Conservation (phyloP, 140 eudicot species). For the Anethum foeniculum region DNA sequence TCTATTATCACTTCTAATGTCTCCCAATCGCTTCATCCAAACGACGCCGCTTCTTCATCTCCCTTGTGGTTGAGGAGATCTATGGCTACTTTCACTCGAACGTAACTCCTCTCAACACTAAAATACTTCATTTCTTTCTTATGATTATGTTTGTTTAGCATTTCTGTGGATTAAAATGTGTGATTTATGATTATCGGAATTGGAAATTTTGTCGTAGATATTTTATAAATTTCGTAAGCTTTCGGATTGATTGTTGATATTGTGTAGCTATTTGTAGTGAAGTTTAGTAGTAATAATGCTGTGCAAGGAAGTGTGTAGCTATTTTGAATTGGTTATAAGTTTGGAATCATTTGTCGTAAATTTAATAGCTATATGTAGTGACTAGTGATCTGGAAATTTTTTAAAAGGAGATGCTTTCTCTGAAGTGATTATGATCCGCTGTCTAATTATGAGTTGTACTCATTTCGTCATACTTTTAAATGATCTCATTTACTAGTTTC, state of each 20-base stretch:
- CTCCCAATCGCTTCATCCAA: slow-evolving; percentile 30
- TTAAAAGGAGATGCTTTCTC: too few relatives aligned
- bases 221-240: too few relatives aligned
- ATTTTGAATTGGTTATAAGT: too few relatives aligned
- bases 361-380: too few relatives aligned
- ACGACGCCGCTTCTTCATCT: slow-evolving; percentile 24
- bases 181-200: background rate
- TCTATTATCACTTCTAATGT: slow-evolving; percentile 29
- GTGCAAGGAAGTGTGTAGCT: background rate
- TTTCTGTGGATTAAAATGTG: background rate
- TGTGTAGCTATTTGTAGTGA: background rate
- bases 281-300: too few relatives aligned
- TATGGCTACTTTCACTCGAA: slow-evolving; percentile 14
- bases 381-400: too few relatives aligned
- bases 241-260: too few relatives aligned
- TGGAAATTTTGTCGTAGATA: too few relatives aligned
- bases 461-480: too few relatives aligned
- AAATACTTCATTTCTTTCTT: background rate
- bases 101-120: background rate
- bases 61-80: slow-evolving; percentile 26
- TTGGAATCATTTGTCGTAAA: too few relatives aligned
- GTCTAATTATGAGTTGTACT: too few relatives aligned
- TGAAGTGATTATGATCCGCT: too few relatives aligned
- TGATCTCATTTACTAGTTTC: background rate
- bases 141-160: background rate